Conservation (phyloP, 495 filamentous ascomycete genomes). For the Lentithecium fluviatile region DNA sequence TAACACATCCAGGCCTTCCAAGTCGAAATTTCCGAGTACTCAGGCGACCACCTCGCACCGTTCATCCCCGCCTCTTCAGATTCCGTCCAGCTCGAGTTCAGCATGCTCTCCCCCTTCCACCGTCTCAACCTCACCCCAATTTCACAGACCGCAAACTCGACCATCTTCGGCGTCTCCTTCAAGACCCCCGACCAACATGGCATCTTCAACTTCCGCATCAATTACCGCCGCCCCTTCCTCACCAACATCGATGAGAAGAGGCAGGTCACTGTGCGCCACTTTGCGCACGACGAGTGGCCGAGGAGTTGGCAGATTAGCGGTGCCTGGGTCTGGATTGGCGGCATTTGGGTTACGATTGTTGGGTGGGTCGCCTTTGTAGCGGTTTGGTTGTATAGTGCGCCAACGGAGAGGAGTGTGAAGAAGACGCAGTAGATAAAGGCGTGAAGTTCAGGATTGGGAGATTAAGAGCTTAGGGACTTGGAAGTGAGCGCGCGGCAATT, state of each 20-base stretch:
- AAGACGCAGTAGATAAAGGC: slow-evolving; percentile 64
- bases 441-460: too few species aligned
- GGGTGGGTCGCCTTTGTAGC: slow-evolving; percentile 85
- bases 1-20: slow-evolving; percentile 65
- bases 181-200: slow-evolving; percentile 91
- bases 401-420: slow-evolving; percentile 55
- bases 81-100: slow-evolving; percentile 88
- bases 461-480: too few species aligned
- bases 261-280: slow-evolving; percentile 90
- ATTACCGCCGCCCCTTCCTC: slow-evolving; percentile 93
- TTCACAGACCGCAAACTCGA: slow-evolving; percentile 59
- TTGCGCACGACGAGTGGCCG: slow-evolving; percentile 95
- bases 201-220: slow-evolving; percentile 94
- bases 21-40: slow-evolving; percentile 85
- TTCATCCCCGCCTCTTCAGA: slow-evolving; percentile 69
- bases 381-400: slow-evolving; percentile 86
- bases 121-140: slow-evolving; percentile 71
- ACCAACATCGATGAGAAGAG: slow-evolving; percentile 91
- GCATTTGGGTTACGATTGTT: slow-evolving; percentile 75
- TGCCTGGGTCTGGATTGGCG: slow-evolving; percentile 94
- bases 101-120: slow-evolving; percentile 97
- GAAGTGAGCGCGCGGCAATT: too few species aligned
- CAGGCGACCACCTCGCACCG: slow-evolving; percentile 65
- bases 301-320: slow-evolving; percentile 84
- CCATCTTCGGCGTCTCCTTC: slow-evolving; percentile 74